phyloP scores from a whole-genome alignment of 225 moss, liverwort and hornwort genomes.

The Marchantia polymorpha region DNA sequence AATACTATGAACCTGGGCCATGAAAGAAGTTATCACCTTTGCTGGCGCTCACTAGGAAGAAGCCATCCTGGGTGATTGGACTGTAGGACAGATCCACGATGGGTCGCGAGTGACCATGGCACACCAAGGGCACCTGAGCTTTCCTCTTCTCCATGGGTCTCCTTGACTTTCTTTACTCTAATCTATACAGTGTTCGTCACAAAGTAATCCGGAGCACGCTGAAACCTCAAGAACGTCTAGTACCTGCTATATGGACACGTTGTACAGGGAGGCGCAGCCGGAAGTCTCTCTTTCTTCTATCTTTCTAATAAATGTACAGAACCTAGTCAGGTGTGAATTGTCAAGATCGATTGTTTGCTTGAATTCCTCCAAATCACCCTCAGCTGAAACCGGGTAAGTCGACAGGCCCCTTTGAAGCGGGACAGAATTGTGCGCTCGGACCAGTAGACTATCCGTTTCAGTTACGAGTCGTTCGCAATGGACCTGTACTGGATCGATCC shows the following conservation, averaged over 20 bases:
- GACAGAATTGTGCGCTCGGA: constrained; percentile 2
- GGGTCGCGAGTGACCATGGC: constrained; percentile 97
- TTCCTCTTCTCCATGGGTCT: constrained; percentile 89
- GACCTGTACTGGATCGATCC: constrained; percentile 7
- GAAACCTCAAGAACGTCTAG: constrained; percentile 19
- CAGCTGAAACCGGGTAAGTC: neutral
- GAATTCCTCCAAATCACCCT: neutral
- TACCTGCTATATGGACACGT: constrained; percentile 29
- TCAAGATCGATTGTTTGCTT: constrained; percentile 18
- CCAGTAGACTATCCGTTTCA: constrained; percentile 5
- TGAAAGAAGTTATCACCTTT: constrained; percentile 54
- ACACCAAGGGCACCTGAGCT: constrained; percentile 91
- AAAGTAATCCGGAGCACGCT: constrained; percentile 10
- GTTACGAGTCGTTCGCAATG: neutral
- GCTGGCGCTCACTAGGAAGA: constrained; percentile 96
- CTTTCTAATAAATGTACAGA: constrained; percentile 28
- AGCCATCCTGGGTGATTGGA: constrained; percentile 88
- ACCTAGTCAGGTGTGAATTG: constrained; percentile 14
- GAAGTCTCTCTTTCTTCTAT: constrained; percentile 21
- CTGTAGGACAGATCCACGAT: constrained; percentile 99
- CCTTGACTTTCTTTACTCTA: constrained; percentile 14
- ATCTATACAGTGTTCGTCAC: constrained; percentile 30
- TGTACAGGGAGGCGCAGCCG: constrained; percentile 15
- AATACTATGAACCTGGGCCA: too few relatives aligned
- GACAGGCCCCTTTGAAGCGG: constrained; percentile 2